Evolutionary conservation across 345 rosid species (phyloP), one percentile per base, ranked within the genome.

Genomic region (Acer yangbiense): DNA sequence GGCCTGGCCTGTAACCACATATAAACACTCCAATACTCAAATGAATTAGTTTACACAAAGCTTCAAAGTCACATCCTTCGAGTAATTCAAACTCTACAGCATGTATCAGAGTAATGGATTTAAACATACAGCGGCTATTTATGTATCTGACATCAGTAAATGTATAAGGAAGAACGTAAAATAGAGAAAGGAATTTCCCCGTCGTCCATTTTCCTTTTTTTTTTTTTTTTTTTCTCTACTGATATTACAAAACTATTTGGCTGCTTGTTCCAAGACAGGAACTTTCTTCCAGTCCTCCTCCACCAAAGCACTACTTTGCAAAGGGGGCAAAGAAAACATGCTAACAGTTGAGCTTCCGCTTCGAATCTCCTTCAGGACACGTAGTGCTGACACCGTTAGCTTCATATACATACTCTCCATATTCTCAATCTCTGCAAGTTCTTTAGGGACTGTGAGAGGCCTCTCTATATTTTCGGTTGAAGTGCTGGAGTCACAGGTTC

Each of bases 281-380:
- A 89, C 83, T 73, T 87, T 84, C 83, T 85, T 90, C 88, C 87
- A 85, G 52, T 86, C 76, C 55, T 86, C 88, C 21, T 85, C 86
- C 77, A 87, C 69, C 39, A 35, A 4, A 6, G 85, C 87, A 74
- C 72, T 84, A 0, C 74, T 80, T 78, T 86, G 98, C 83, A 91
- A 61, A 4, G 98, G 98, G 14, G 95, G 97, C 79, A 90, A 70
- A 1, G 95, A 94, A 79, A 91, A 90, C 55, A 71, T 86, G 77
- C 95, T 87, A 14, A 88, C 91, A 0, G 98, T 91, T 13, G 97
- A 91, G 85, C 98, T 94, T 74, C 90, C 85, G 3, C 95, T 89
- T 66, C 93, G 90, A 14, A 94, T 87, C 85, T 90, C 97, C 83
- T 91, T 87, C 81, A 93, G 77, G 52, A 87, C 90, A 41, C 87